phyloP scores from a whole-genome alignment of 495 filamentous ascomycete genomes.

The Gamarada debralockiae region DNA sequence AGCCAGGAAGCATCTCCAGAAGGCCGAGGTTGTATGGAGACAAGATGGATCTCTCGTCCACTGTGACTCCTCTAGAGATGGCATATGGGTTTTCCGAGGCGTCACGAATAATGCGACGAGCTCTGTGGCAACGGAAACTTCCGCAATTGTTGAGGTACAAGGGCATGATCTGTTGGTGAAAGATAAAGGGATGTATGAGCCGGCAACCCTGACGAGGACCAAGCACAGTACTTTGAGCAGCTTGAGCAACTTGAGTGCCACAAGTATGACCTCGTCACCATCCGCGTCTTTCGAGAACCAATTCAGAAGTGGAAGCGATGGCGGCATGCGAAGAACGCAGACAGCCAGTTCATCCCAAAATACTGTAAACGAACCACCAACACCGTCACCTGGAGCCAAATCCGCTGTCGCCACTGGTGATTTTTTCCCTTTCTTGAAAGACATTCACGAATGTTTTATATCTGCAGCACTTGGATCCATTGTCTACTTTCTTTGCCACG shows the following conservation, averaged over 20 bases:
- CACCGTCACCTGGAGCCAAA: slow-evolving; percentile 15
- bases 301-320: slow-evolving; percentile 22
- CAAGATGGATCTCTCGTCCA: slow-evolving; percentile 47
- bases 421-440: slow-evolving; percentile 1
- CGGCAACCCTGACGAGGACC: slow-evolving; percentile 38
- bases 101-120: slow-evolving; percentile 21
- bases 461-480: slow-evolving; percentile 23
- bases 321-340: not conserved
- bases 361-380: slow-evolving; percentile 11
- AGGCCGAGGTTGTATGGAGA: slow-evolving; percentile 42
- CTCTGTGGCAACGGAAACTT: slow-evolving; percentile 19
- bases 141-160: slow-evolving; percentile 13
- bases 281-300: slow-evolving; percentile 38
- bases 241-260: slow-evolving; percentile 32
- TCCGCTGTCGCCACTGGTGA: slow-evolving; percentile 1
- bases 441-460: slow-evolving; percentile 27
- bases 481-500: slow-evolving; percentile 22
- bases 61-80: slow-evolving; percentile 40
- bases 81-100: slow-evolving; percentile 49
- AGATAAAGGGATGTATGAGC: slow-evolving; percentile 43
- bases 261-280: slow-evolving; percentile 44
- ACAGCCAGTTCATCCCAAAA: slow-evolving; percentile 10
- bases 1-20: slow-evolving; percentile 16
- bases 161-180: slow-evolving; percentile 36
- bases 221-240: slow-evolving; percentile 21